phyloP scores from a whole-genome alignment of 495 filamentous ascomycete genomes.

The Coniosporium apollinis region DNA sequence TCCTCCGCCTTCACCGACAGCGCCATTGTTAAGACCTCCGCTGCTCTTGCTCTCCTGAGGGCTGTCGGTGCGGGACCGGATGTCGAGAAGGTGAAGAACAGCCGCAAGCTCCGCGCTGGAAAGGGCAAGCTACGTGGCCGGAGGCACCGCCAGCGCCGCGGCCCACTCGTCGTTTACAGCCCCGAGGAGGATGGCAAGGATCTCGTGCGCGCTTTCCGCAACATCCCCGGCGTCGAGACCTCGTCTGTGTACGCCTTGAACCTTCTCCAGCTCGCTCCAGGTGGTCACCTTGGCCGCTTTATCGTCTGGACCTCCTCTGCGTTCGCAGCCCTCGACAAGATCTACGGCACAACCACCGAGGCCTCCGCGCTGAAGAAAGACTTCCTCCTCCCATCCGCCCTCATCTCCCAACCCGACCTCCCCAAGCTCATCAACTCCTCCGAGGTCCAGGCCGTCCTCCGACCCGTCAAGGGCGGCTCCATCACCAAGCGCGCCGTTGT shows the following conservation, averaged over 20 bases:
- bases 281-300: constrained; percentile 97
- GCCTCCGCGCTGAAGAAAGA: constrained; percentile 89
- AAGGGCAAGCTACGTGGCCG: constrained; percentile 95
- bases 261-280: constrained; percentile 95
- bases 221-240: constrained; percentile 96
- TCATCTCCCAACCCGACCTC: constrained; percentile 83
- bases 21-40: constrained; percentile 73
- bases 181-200: constrained; percentile 83
- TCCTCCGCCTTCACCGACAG: constrained; percentile 65
- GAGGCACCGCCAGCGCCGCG: constrained; percentile 91
- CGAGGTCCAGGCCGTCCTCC: constrained; percentile 88
- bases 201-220: constrained; percentile 84
- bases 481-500: constrained; percentile 77
- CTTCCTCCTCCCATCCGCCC: constrained; percentile 81
- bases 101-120: constrained; percentile 86
- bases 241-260: constrained; percentile 87
- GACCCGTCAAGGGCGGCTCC: constrained; percentile 72
- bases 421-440: constrained; percentile 95
- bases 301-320: constrained; percentile 96
- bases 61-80: constrained; percentile 79
- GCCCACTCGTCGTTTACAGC: constrained; percentile 92
- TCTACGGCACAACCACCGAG: constrained; percentile 82
- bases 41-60: constrained; percentile 71
- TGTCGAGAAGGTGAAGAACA: constrained; percentile 81
- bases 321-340: constrained; percentile 83